Evolutionary conservation across 805 yeast species (phyloP), one percentile per base, ranked within the genome.

Genomic region (Candida pini): DNA sequence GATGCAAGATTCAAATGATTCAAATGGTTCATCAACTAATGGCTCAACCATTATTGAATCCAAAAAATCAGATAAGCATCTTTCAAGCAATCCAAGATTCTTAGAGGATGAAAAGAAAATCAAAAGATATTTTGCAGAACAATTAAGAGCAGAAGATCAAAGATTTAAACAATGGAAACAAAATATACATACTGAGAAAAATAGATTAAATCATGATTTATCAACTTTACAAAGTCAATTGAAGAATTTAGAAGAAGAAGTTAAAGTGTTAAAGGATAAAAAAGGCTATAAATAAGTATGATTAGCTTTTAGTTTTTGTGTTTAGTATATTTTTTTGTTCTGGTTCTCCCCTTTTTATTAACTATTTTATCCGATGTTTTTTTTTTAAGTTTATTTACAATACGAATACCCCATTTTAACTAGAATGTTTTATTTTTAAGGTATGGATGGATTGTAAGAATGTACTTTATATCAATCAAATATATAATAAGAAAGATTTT

Each of bases 91-190:
- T 61, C 97, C 97, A 32, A 83, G 86, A 63, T 92, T 84, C 68
- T 82, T 88, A 62, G 97, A 92, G 63, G 97, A 90, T 61, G 98
- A 92, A 63, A 92, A 86, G 59, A 82, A 89, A 22, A 71, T 92
- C 56, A 87, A 92, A 73, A 82, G 84, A 64, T 84, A 84, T 61
- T 92, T 92, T 65, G 90, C 97, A 8, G 97, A 89, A 62, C 97
- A 92, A 68, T 86, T 92, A 41, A 89, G 90, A 66, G 84, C 84
- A 31, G 98, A 92, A 66, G 98, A 92, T 56, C 94, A 87, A 54
- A 76, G 98, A 57, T 92, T 92, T 63, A 85, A 94, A 69, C 96
- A 90, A 69, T 92, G 99, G 98, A 97, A 89, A 66, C 85, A 88
- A 51, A 90, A 92, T 58, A 86, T 92, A 49, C 92, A 88, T 48